Conservation (phyloP, 2,329 filamentous ascomycete species). For the Aspergillus intermedius region DNA sequence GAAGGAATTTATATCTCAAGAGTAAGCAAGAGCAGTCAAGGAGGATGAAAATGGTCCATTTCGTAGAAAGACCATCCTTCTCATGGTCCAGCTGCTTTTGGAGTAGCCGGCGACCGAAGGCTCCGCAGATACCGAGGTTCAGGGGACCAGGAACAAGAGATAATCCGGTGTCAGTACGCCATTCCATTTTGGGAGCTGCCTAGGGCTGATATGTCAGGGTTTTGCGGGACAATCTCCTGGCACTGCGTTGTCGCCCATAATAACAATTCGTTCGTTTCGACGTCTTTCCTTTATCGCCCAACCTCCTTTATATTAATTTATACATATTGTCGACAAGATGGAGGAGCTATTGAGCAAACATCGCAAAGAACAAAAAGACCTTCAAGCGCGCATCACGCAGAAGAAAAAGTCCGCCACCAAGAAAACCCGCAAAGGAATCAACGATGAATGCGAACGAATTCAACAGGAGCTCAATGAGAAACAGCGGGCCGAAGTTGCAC, state of each 20-base stretch:
- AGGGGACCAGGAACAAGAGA: slow-evolving; percentile 7
- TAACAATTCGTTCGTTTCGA: slow-evolving; percentile 1
- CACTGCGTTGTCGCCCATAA: slow-evolving; percentile 3
- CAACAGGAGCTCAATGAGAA: slow-evolving; percentile 51
- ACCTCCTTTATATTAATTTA: not conserved
- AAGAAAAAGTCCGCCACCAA: slow-evolving; percentile 98
- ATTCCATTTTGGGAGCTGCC: slow-evolving; percentile 14
- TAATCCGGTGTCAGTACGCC: slow-evolving; percentile 5
- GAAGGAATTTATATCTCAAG: not conserved
- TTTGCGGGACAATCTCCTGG: slow-evolving; percentile 20
- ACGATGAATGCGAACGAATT: slow-evolving; percentile 56
- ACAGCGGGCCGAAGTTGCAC: slow-evolving; percentile 47
- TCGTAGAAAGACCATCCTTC: not conserved
- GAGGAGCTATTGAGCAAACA: slow-evolving; percentile 75
- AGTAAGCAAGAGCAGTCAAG: not conserved
- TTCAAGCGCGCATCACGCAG: slow-evolving; percentile 77
- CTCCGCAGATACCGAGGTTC: slow-evolving; percentile 22
- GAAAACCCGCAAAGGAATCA: slow-evolving; percentile 63
- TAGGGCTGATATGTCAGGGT: slow-evolving; percentile 24
- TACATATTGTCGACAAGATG: slow-evolving; percentile 36
- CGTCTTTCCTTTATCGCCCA: not conserved
- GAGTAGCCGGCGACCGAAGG: slow-evolving; percentile 19
- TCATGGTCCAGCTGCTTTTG: not conserved
- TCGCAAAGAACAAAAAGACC: slow-evolving; percentile 78
- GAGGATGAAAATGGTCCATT: not conserved